Base-by-base conservation (phyloP, 805 yeast species). In the Diddensiella caesifluorescens region DNA sequence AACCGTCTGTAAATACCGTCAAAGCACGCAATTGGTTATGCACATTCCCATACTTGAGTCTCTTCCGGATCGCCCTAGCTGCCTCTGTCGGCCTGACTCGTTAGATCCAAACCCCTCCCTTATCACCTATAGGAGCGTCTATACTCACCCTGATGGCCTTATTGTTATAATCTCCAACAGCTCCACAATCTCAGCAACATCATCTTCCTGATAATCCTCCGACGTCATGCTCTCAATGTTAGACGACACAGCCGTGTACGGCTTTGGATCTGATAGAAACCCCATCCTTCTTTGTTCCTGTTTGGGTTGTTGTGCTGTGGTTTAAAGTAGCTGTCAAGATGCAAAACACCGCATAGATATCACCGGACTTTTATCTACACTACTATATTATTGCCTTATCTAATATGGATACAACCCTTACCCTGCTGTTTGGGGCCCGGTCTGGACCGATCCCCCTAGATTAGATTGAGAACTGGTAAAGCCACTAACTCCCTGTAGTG, bases 41-140 rank as follows among this genome's bases (percentile, higher is more conserved):
- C 3, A 63, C 57, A 2, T 70, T 56, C n/a, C 97, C 97, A 57
- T 90, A 83, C 64, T 94, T 92, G 57, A 92, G 65, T 55, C 80
- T 79, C 69, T 92, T 92, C 38, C 98, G 73, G 18, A 92, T 65
- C 1, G 95, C 94, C 32, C 97, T 70, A 0, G 97, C 97, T 1
- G 94, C 90, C 60, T 92, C 99, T 25, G 69, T 61, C 38, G 80
- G 68, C 4, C 80, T 72, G 1, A 61, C 16, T 6, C 19, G n/a
- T 33, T 16, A 6, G 9, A 15, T n/a, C 13, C 9, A 35, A 62
- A 10, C 28, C n/a, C n/a, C n/a, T n/a, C n/a, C n/a, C n/a, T n/a
- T n/a, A n/a, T n/a, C n/a, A n/a, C n/a, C n/a, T n/a, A n/a, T n/a
- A n/a, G n/a, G n/a, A n/a, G n/a, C n/a, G n/a, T n/a, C n/a, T n/a